Conservation (phyloP, 2,329 filamentous ascomycete genomes). For the Basipetospora chlamydospora region DNA sequence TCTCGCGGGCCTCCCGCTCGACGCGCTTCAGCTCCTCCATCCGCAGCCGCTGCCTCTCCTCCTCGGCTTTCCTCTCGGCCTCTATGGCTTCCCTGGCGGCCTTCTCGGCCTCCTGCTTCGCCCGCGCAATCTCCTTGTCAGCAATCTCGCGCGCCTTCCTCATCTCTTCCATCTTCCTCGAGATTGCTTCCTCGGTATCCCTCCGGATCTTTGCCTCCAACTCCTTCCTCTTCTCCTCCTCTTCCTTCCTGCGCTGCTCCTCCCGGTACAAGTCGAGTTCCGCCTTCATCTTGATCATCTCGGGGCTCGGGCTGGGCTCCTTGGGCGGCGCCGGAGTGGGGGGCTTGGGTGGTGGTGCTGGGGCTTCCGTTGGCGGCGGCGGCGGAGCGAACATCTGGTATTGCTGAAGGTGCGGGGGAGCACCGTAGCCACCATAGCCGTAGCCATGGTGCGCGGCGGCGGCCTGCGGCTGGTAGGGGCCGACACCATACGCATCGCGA, state of each 20-base stretch:
- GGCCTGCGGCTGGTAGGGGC: conserved; percentile 7
- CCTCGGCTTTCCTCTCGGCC: conserved; percentile 21
- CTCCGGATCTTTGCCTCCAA: conserved; percentile 28
- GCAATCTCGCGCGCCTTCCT: conserved; percentile 29
- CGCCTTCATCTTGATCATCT: conserved; percentile 46
- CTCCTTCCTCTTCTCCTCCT: conserved; percentile 27
- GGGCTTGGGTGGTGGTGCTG: conserved; percentile 1
- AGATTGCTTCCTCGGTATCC: conserved; percentile 30
- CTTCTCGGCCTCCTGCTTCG: conserved; percentile 20
- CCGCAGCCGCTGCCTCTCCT: conserved; percentile 23
- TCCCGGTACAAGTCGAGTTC: conserved; percentile 38
- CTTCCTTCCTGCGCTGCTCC: conserved; percentile 29
- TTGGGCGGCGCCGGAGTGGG: conserved; percentile 26
- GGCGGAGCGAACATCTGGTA: conserved; percentile 25
- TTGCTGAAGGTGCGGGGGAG: conserved; percentile 21
- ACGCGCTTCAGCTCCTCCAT: conserved; percentile 21
- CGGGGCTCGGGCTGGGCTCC: conserved; percentile 25
- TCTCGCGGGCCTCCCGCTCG: conserved; percentile 18
- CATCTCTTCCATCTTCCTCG: conserved; percentile 25
- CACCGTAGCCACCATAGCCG: conserved; percentile 13
- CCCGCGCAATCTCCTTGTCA: conserved; percentile 20
- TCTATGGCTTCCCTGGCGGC: conserved; percentile 27
- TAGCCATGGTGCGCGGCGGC: background rate
- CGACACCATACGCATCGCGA: conserved; percentile 7
- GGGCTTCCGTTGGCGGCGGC: conserved; percentile 26